phyloP scores from a whole-genome alignment of 805 yeast species.

The Metschnikowia cubensis region DNA sequence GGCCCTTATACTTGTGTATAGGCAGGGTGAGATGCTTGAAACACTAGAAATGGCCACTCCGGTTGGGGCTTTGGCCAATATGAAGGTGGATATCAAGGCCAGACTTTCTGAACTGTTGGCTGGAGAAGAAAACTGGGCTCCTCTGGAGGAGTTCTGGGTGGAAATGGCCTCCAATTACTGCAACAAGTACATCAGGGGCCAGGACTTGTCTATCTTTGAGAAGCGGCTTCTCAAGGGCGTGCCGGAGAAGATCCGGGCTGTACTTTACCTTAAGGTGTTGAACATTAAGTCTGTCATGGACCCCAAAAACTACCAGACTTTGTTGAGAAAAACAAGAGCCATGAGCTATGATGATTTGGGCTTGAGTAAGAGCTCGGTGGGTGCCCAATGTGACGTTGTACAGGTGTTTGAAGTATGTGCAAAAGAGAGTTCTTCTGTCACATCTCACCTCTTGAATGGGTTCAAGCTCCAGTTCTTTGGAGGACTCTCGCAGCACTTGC shows the following conservation, averaged over 20 bases:
- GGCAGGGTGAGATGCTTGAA: constrained; percentile 12
- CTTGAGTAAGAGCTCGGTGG: not conserved
- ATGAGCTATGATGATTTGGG: constrained; percentile 5
- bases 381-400: constrained; percentile 20
- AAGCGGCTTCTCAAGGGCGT: constrained; percentile 26
- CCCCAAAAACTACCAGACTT: constrained; percentile 23
- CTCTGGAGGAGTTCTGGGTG: constrained; percentile 19
- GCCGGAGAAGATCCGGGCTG: constrained; percentile 26
- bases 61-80: constrained; percentile 11
- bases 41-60: constrained; percentile 11
- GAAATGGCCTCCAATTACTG: constrained; percentile 16
- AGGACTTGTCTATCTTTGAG: constrained; percentile 10
- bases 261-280: constrained; percentile 32
- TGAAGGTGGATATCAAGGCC: constrained; percentile 6
- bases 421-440: constrained; percentile 17
- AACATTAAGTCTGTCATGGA: constrained; percentile 29
- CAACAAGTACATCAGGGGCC: constrained; percentile 11
- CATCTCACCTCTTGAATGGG: constrained; percentile 4
- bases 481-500: constrained; percentile 19
- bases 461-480: constrained; percentile 20
- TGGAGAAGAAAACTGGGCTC: constrained; percentile 1
- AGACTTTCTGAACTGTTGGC: not conserved
- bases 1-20: constrained; percentile 10
- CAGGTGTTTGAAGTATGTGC: constrained; percentile 31
- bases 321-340: constrained; percentile 26